Percentiles rank a stretch among this genome's conserved stretches.
These are phyloP conservation scores for Aspergillus diversus DNA, from an alignment of 495 filamentous ascomycete species.

Conservation along the genomic window DNA sequence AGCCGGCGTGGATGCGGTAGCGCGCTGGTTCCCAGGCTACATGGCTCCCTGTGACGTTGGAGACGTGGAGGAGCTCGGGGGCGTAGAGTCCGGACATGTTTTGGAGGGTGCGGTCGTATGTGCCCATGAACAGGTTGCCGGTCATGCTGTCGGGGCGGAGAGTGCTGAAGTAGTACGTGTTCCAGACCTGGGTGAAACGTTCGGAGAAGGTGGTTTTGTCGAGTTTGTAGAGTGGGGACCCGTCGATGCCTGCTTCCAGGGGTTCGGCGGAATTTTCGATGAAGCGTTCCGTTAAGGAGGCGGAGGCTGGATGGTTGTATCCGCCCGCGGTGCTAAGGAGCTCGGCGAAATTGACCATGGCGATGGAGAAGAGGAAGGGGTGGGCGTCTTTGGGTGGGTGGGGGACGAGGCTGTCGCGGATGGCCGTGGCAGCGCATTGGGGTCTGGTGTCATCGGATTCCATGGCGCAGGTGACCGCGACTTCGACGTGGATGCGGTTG, in stretches of 20 bases:
- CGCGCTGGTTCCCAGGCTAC: background rate
- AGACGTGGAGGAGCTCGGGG: background rate
- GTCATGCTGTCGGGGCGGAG: conserved; percentile 2
- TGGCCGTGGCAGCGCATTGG: background rate
- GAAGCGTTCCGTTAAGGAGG: background rate
- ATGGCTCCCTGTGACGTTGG: background rate
- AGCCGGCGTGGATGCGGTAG: background rate
- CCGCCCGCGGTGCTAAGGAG: background rate
- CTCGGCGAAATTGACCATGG: conserved; percentile 2
- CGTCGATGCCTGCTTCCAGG: background rate
- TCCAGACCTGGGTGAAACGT: conserved; percentile 2
- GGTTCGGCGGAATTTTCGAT: conserved; percentile 2
- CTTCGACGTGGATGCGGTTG: conserved; percentile 3
- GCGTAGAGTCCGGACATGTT: too few relatives aligned
- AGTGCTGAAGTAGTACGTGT: background rate
- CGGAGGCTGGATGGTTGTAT: background rate
- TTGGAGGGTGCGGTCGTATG: background rate
- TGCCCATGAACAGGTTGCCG: background rate
- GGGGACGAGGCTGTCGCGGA: conserved; percentile 1
- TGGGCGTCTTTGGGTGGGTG: background rate
- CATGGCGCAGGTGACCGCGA: background rate
- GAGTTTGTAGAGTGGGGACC: background rate
- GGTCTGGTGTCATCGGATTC: background rate
- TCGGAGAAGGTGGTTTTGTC: background rate
- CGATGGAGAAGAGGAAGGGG: background rate